Base-by-base conservation (phyloP, 23 red algal genomes). In the Gracilaria gracilis region DNA sequence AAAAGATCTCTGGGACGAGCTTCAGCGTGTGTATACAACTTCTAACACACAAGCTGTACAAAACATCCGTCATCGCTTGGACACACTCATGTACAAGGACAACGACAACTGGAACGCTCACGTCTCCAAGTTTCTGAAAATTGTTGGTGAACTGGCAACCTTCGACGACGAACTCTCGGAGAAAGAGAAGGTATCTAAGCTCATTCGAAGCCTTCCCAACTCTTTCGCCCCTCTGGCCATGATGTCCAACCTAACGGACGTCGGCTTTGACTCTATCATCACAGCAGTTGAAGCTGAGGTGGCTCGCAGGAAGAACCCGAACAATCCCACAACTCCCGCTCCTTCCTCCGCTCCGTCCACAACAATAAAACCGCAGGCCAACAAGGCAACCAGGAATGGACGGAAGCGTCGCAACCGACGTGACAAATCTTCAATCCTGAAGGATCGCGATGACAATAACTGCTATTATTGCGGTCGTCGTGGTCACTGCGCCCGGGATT, bases 221-320 rank as follows among this genome's bases (percentile, higher is more conserved):
- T 64, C n/a, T 0, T 88, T 88, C 29, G 58, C 36, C 16, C 65
- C 84, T 75, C 24, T 88, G 23, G 84, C 84, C 21, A 62, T 57
- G 84, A 46, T 70, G 0, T 54, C 61, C 9, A 49, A 86, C 20
- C 4, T 53, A 5, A 64, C 25, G 21, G 82, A 73, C 14, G 37
- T 36, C 50, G 38, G 47, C n/a, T 86, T 72, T 19, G 59, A 86
- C 24, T 33, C 27, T 17, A 36, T 72, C 6, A 57, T 86, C 4
- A 73, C 46, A 14, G 32, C 21, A 2, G 80, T 84, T 17, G 59
- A 84, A 39, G 80, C 80, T 39, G 50, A 84, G 65, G 11, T 84
- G 54, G 54, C 80, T 6, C 80, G 80, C 38, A 4, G 80, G 9
- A 84, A 84, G 80, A 84, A 64, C 25, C 54, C 27, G 12, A 67